Percentiles rank a stretch among this genome's conserved stretches.
Conservation (phyloP, 2,329 filamentous ascomycete species). For the Xylaria multiplex region DNA sequence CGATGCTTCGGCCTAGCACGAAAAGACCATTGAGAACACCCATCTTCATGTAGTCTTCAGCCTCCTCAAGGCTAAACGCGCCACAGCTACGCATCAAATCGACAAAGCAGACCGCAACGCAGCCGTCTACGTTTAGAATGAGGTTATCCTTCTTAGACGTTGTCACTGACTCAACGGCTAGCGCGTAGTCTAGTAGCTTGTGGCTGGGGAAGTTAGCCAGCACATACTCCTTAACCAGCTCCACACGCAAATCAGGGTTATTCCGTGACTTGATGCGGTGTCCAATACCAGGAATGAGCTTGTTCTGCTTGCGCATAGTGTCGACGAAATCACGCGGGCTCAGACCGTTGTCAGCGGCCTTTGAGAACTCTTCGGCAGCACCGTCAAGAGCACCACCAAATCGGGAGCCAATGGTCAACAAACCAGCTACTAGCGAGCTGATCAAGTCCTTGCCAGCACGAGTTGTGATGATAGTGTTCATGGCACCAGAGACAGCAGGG, state of each 20-base stretch:
- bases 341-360: slow-evolving; percentile 97
- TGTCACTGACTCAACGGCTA: slow-evolving; percentile 97
- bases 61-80: slow-evolving; percentile 94
- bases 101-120: slow-evolving; percentile 98
- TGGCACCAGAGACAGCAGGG: slow-evolving; percentile 97
- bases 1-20: slow-evolving; percentile 95
- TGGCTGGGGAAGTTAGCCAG: slow-evolving; percentile 96
- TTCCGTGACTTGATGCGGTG: slow-evolving; percentile 99
- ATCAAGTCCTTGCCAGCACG: slow-evolving; percentile 99
- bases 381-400: slow-evolving; percentile 96
- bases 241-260: slow-evolving; percentile 99
- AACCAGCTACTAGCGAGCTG: slow-evolving; percentile 92
- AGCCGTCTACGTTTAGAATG: slow-evolving; percentile 98
- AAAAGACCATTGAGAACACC: slow-evolving; percentile 99
- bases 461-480: slow-evolving; percentile 99
- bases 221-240: slow-evolving; percentile 99
- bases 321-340: slow-evolving; percentile 99
- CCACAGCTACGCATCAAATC: slow-evolving; percentile 97
- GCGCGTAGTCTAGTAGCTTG: slow-evolving; percentile 98
- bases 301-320: slow-evolving; percentile 99
- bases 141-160: slow-evolving; percentile 99
- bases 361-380: slow-evolving; percentile 97
- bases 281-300: slow-evolving; percentile 98
- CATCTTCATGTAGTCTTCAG: slow-evolving; percentile 98
- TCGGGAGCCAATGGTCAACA: slow-evolving; percentile 95